phyloP scores from a whole-genome alignment of 768 basidiomycete species.

The Mycena vitilis region DNA sequence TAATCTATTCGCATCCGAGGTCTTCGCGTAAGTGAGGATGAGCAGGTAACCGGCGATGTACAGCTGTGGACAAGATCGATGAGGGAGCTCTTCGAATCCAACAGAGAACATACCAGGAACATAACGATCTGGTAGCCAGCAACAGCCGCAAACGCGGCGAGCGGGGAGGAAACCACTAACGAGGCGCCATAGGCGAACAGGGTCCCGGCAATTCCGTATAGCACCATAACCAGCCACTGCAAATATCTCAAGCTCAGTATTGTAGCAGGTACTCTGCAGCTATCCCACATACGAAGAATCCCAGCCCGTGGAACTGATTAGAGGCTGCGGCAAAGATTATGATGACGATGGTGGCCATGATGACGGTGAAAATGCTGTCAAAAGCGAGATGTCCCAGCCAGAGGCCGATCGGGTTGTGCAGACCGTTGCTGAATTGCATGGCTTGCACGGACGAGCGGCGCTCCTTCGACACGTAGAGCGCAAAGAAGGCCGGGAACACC shows the following conservation, averaged over 20 bases:
- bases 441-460: slow-evolving; percentile 79
- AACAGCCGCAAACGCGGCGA: slow-evolving; percentile 78
- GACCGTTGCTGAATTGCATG: slow-evolving; percentile 85
- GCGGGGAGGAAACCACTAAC: slow-evolving; percentile 68
- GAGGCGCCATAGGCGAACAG: slow-evolving; percentile 78
- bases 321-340: slow-evolving; percentile 69
- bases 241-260: slow-evolving; percentile 7
- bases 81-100: background rate
- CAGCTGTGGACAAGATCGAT: slow-evolving; percentile 50
- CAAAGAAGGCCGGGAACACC: slow-evolving; percentile 85
- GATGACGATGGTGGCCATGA: slow-evolving; percentile 72
- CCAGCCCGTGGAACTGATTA: slow-evolving; percentile 76
- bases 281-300: slow-evolving; percentile 61
- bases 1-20: slow-evolving; percentile 60
- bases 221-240: slow-evolving; percentile 77
- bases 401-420: slow-evolving; percentile 74
- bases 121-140: slow-evolving; percentile 82
- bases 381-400: slow-evolving; percentile 86
- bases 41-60: slow-evolving; percentile 78
- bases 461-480: slow-evolving; percentile 81
- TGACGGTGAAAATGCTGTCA: slow-evolving; percentile 69
- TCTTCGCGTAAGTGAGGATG: slow-evolving; percentile 78
- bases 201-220: slow-evolving; percentile 77
- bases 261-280: background rate
- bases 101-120: slow-evolving; percentile 65